These are phyloP conservation scores for Malus sieversii DNA, from an alignment of 306 rosid species.

Conservation along the genomic window DNA sequence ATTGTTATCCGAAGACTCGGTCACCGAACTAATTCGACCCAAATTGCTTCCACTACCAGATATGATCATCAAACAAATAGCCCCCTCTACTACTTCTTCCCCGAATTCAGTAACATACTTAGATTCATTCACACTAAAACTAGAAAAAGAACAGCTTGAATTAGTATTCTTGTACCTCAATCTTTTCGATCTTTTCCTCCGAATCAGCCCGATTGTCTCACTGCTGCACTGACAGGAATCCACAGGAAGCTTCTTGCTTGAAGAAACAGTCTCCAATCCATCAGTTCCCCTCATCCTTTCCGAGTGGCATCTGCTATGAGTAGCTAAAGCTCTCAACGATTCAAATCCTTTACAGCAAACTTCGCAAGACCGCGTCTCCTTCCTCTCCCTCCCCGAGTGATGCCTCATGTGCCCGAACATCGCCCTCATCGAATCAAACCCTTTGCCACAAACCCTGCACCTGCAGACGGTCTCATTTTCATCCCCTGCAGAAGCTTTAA, in stretches of 20 bases:
- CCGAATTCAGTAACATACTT: constrained; percentile 9
- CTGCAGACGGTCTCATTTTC: constrained; percentile 19
- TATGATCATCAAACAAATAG: constrained; percentile 36
- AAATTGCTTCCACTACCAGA: constrained; percentile 20
- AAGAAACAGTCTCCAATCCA: background rate
- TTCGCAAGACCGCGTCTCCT: constrained; percentile 15
- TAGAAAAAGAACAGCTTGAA: constrained; percentile 3
- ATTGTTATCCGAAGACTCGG: constrained; percentile 23
- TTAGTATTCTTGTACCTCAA: constrained; percentile 15
- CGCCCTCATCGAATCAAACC: constrained; percentile 28
- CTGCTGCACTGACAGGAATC: constrained; percentile 1
- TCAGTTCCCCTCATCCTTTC: background rate
- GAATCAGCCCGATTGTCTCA: constrained; percentile 18
- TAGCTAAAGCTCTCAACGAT: constrained; percentile 19
- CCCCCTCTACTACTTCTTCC: constrained; percentile 26
- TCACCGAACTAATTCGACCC: constrained; percentile 7
- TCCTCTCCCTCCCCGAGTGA: constrained; percentile 31
- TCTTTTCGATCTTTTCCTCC: constrained; percentile 40
- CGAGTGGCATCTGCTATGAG: constrained; percentile 18
- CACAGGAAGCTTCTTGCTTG: constrained; percentile 1
- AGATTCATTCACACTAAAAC: constrained; percentile 14
- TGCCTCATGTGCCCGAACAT: constrained; percentile 51
- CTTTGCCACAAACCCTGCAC: constrained; percentile 30
- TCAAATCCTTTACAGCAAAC: constrained; percentile 31
- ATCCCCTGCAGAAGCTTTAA: background rate